A percentile compares a stretch with the other conserved stretches of the same genome.
These are phyloP conservation scores for Cyberlindnera japonica DNA, from an alignment of 805 yeast species.

Conservation along the genomic window DNA sequence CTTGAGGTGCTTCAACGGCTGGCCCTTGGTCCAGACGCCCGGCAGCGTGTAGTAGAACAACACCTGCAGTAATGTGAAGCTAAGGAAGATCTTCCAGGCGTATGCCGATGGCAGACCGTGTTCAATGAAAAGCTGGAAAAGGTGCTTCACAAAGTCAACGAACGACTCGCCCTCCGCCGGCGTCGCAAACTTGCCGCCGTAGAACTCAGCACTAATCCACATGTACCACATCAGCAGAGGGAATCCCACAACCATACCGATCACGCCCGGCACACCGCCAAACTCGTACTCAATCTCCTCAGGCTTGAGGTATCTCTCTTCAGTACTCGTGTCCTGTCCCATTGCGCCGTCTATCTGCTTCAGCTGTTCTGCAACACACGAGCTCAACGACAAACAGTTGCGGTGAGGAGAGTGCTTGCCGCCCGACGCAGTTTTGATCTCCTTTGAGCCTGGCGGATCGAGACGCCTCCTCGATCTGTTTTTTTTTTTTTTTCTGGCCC, in stretches of 20 bases:
- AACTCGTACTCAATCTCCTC: constrained; percentile 78
- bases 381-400: neutral
- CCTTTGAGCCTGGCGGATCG: neutral
- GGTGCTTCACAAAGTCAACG: constrained; percentile 41
- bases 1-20: constrained; percentile 79
- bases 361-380: neutral
- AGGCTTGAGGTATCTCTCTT: constrained; percentile 37
- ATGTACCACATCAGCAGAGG: constrained; percentile 93
- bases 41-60: constrained; percentile 80
- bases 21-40: constrained; percentile 93
- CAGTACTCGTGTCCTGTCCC: constrained; percentile 11
- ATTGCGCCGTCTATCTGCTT: no score
- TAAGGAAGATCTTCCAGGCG: constrained; percentile 69
- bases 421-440: no score
- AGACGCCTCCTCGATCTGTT: neutral
- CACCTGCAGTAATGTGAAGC: constrained; percentile 67
- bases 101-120: constrained; percentile 55
- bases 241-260: constrained; percentile 89
- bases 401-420: neutral
- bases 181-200: constrained; percentile 66
- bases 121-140: constrained; percentile 43
- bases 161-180: constrained; percentile 54
- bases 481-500: no score
- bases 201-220: constrained; percentile 88
- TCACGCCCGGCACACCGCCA: constrained; percentile 88